Conservation (phyloP, 225 moss, liverwort and hornwort genomes). For the Polytrichum commune region DNA sequence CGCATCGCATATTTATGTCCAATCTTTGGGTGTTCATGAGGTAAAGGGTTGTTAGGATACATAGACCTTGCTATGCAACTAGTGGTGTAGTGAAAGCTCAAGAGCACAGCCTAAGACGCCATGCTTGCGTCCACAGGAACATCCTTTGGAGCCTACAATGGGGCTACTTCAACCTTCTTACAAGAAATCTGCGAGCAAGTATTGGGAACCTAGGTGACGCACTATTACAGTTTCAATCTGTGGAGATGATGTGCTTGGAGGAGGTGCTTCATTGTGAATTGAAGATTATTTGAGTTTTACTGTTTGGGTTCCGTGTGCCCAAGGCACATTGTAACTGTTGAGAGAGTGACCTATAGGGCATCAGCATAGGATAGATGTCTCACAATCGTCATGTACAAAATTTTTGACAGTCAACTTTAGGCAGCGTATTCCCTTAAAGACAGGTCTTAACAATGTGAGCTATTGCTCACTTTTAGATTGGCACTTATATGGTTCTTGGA, state of each 20-base stretch:
- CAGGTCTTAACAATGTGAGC: too few relatives aligned
- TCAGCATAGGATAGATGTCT: background rate
- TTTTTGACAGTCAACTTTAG: conserved; percentile 2
- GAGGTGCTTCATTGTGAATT: background rate
- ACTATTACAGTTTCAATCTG: background rate
- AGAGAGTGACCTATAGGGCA: background rate
- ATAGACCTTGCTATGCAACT: background rate
- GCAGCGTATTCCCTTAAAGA: too few relatives aligned
- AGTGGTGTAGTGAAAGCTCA: background rate
- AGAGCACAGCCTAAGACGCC: conserved; percentile 12
- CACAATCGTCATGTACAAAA: background rate
- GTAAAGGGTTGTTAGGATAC: too few relatives aligned
- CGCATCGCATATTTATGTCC: too few relatives aligned
- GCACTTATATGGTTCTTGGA: too few relatives aligned
- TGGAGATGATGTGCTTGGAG: conserved; percentile 1
- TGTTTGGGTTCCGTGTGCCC: background rate
- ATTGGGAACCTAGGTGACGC: conserved; percentile 6
- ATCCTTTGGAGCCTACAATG: conserved; percentile 9
- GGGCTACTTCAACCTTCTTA: conserved; percentile 13
- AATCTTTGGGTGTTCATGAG: too few relatives aligned
- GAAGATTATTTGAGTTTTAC: background rate
- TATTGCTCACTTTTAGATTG: too few relatives aligned
- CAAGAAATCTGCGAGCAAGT: conserved; percentile 6
- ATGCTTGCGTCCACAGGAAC: conserved; percentile 11
- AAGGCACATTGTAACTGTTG: background rate